phyloP scores from a whole-genome alignment of 768 basidiomycete species.

The Paxillus ammoniavirescens region DNA sequence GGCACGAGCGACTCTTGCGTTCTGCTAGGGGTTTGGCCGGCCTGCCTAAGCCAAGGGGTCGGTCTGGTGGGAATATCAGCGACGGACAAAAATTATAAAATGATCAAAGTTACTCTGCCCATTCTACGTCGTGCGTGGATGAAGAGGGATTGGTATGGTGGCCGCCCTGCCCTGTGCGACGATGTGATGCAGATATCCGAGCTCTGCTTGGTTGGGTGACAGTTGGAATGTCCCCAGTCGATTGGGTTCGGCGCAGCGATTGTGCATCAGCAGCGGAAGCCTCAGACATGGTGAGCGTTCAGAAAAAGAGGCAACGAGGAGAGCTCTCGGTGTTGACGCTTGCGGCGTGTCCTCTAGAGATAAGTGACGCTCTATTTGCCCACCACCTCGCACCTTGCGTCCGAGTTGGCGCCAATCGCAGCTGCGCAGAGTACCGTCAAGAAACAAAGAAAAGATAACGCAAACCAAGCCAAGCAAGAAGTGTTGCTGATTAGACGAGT shows the following conservation, averaged over 20 bases:
- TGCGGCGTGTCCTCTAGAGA: slow-evolving; percentile 28
- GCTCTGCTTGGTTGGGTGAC: slow-evolving; percentile 23
- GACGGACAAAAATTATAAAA: slow-evolving; percentile 6
- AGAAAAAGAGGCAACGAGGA: slow-evolving; percentile 13
- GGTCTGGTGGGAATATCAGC: slow-evolving; percentile 22
- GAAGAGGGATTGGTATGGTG: slow-evolving; percentile 18
- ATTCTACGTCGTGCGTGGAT: slow-evolving; percentile 13
- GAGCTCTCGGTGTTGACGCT: slow-evolving; percentile 25
- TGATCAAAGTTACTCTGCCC: slow-evolving; percentile 16
- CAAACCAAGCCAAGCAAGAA: slow-evolving; percentile 1
- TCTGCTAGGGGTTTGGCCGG: slow-evolving; percentile 18
- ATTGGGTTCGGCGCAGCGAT: slow-evolving; percentile 34
- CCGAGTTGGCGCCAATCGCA: slow-evolving; percentile 19
- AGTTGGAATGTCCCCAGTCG: slow-evolving; percentile 33
- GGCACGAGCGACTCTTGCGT: slow-evolving; percentile 1
- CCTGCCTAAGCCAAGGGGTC: slow-evolving; percentile 24
- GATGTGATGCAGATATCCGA: slow-evolving; percentile 29
- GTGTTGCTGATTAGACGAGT: neutral
- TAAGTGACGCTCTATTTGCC: slow-evolving; percentile 9
- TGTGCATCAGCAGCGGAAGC: slow-evolving; percentile 28
- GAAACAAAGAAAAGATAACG: neutral
- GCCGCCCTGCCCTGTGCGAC: slow-evolving; percentile 24
- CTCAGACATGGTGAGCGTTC: slow-evolving; percentile 29
- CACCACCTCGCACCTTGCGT: slow-evolving; percentile 14
- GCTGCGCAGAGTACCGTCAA: slow-evolving; percentile 10